Conservation (phyloP, 2,329 filamentous ascomycete species). For the Nemania abortiva region DNA sequence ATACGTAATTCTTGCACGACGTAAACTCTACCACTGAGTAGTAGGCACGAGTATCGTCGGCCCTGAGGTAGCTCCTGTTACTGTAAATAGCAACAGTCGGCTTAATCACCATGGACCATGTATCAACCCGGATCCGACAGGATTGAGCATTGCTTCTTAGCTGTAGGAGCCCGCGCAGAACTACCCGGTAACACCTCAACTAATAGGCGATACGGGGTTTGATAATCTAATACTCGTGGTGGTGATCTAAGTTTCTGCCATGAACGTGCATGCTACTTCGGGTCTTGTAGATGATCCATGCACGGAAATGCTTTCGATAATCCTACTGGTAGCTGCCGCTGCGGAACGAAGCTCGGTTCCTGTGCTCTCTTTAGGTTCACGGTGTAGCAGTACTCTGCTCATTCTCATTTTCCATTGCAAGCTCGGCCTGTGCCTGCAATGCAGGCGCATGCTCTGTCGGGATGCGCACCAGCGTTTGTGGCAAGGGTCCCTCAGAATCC, state of each 20-base stretch:
- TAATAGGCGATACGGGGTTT: neutral
- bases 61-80: too few relatives aligned
- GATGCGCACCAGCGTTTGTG: conserved; percentile 86
- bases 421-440: conserved; percentile 71
- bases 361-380: conserved; percentile 13
- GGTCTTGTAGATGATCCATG: neutral
- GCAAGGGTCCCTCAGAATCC: conserved; percentile 66
- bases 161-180: neutral
- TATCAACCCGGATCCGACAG: conserved; percentile 3
- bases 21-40: too few relatives aligned
- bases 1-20: too few relatives aligned
- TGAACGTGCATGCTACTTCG: conserved; percentile 2
- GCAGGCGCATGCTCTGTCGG: conserved; percentile 81
- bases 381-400: conserved; percentile 50
- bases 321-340: neutral
- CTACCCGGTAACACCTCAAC: neutral
- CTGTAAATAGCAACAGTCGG: too few relatives aligned
- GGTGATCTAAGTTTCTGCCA: neutral
- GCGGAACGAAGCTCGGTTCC: neutral
- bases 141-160: neutral
- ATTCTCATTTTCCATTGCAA: conserved; percentile 60
- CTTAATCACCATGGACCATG: neutral
- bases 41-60: too few relatives aligned
- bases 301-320: neutral
- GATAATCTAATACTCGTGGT: neutral